phyloP scores from a whole-genome alignment of 805 yeast species.

The Candida stauntonica region DNA sequence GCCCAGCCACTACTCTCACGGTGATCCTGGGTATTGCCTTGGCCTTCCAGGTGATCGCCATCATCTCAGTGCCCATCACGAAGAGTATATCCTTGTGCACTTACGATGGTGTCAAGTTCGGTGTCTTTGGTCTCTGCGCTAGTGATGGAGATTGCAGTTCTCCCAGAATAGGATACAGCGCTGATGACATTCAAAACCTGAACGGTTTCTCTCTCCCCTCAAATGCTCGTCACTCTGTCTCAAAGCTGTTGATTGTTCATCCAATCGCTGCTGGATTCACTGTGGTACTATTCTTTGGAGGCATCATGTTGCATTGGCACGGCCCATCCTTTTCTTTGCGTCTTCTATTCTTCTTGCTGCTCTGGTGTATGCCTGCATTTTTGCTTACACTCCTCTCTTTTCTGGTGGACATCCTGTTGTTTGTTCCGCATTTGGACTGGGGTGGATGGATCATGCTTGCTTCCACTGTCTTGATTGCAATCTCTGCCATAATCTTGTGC shows the following conservation, averaged over 20 bases:
- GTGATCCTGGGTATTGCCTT: slow-evolving; percentile 45
- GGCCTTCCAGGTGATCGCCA: slow-evolving; percentile 54
- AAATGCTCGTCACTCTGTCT: slow-evolving; percentile 51
- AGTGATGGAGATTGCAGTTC: slow-evolving; percentile 34
- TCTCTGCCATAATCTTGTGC: slow-evolving; percentile 63
- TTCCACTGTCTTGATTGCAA: slow-evolving; percentile 60
- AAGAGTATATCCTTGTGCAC: slow-evolving; percentile 43
- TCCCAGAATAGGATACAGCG: slow-evolving; percentile 40
- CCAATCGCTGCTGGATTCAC: slow-evolving; percentile 59
- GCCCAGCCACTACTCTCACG: slow-evolving; percentile 33
- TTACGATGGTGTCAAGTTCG: slow-evolving; percentile 49
- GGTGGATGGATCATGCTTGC: slow-evolving; percentile 81
- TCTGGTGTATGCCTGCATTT: slow-evolving; percentile 65
- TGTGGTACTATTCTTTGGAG: slow-evolving; percentile 38
- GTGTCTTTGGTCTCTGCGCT: slow-evolving; percentile 66
- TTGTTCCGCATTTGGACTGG: slow-evolving; percentile 71
- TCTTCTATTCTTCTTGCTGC: slow-evolving; percentile 46
- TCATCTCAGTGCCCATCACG: slow-evolving; percentile 59
- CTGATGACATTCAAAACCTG: slow-evolving; percentile 29
- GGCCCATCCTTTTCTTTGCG: slow-evolving; percentile 32
- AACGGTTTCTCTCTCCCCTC: slow-evolving; percentile 50
- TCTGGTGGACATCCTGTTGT: slow-evolving; percentile 75
- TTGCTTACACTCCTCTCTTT: slow-evolving; percentile 68
- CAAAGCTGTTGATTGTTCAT: slow-evolving; percentile 62
- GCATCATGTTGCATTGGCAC: slow-evolving; percentile 37